Conservation (phyloP, 2,329 filamentous ascomycete genomes). For the Botrytis sinoallii region DNA sequence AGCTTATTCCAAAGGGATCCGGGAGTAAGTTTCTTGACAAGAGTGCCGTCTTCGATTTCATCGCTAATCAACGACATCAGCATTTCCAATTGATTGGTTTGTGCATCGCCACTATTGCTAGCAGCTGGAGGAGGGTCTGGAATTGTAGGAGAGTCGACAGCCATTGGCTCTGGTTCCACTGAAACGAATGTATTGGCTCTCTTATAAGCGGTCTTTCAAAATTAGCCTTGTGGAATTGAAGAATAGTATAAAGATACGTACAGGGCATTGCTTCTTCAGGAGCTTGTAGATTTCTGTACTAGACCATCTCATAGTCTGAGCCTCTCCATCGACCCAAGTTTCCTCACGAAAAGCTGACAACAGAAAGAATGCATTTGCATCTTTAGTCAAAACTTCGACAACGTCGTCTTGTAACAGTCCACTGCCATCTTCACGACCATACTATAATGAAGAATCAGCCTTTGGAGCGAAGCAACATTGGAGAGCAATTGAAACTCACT, state of each 20-base stretch:
- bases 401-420: conserved; percentile 7
- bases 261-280: conserved; percentile 12
- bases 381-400: conserved; percentile 8
- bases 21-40: conserved; percentile 2
- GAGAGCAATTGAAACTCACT: background rate
- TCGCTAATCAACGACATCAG: background rate
- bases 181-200: background rate
- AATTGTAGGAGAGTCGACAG: background rate
- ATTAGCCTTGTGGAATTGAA: background rate
- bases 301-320: background rate
- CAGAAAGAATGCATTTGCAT: conserved; percentile 17
- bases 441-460: background rate
- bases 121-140: background rate
- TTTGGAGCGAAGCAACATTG: background rate
- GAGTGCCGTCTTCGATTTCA: background rate
- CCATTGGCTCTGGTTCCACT: background rate
- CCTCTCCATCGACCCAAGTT: background rate
- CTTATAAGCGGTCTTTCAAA: background rate
- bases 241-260: background rate
- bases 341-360: conserved; percentile 13
- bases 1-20: background rate
- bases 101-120: background rate
- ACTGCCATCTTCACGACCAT: conserved; percentile 14
- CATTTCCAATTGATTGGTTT: conserved; percentile 4
- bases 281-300: conserved; percentile 9